Conservation (phyloP, 2,329 filamentous ascomycete species). For the Sporothrix euskadiensis region DNA sequence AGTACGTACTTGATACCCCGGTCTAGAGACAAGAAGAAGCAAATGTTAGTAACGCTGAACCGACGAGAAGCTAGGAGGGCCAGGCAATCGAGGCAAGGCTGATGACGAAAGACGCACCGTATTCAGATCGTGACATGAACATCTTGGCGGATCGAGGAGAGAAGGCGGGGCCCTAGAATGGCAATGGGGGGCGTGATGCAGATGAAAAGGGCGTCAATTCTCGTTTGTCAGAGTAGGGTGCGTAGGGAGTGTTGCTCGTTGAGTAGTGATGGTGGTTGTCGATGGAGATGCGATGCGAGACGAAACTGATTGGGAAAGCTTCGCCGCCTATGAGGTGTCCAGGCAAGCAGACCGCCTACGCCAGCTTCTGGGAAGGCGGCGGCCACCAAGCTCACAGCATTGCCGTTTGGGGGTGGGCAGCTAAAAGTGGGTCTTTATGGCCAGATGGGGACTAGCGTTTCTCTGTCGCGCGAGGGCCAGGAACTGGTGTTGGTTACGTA, state of each 20-base stretch:
- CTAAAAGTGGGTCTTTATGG: slow-evolving; percentile 25
- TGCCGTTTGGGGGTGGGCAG: slow-evolving; percentile 21
- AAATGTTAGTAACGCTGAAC: slow-evolving; percentile 18
- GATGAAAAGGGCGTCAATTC: not conserved
- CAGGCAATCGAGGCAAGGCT: slow-evolving; percentile 27
- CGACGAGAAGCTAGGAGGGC: slow-evolving; percentile 17
- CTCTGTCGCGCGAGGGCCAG: slow-evolving; percentile 13
- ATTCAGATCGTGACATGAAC: slow-evolving; percentile 99
- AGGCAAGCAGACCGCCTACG: slow-evolving; percentile 38
- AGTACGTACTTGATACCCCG: slow-evolving; percentile 88
- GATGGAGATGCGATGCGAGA: slow-evolving; percentile 25
- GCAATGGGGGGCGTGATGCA: not conserved
- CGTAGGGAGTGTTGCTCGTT: not conserved
- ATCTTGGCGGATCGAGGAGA: slow-evolving; percentile 61
- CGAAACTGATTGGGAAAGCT: slow-evolving; percentile 21
- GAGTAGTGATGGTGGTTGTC: slow-evolving; percentile 9
- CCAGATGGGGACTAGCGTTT: not conserved
- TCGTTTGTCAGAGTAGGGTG: not conserved
- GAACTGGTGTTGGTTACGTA: not conserved
- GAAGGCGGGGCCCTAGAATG: slow-evolving; percentile 24
- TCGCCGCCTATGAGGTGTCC: slow-evolving; percentile 28
- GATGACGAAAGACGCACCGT: slow-evolving; percentile 62
- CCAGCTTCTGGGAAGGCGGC: slow-evolving; percentile 29
- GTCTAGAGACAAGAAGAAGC: slow-evolving; percentile 55
- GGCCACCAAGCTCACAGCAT: slow-evolving; percentile 20